Base-by-base conservation (phyloP, 768 basidiomycete species). In the Lactifluus piperatus region DNA sequence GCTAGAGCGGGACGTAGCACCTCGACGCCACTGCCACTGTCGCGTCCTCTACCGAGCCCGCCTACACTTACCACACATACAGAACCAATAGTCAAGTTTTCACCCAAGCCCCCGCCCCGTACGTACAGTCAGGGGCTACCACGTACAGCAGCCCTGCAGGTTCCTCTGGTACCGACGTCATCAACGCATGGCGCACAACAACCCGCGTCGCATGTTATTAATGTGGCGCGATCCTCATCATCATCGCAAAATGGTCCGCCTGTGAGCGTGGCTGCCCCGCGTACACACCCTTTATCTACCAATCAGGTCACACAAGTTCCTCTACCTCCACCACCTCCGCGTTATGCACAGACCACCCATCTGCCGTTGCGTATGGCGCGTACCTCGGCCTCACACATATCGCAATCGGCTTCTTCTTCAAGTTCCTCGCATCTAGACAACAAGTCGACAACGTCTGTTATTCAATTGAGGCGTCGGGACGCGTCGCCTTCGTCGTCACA, bases 41-140 rank as follows among this genome's bases (percentile, higher is more conserved):
- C 62, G 4, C 63, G 63, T 34, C 63, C 63, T 24, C 56, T 62
- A 5, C 62, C 62, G 1, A 60, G 49, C 41, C 58, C 62, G 3
- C 62, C 62, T 10, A 27, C 45, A 41, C n/a, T 62, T 16, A 62
- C 60, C 18, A 41, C 20, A 22, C 41, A 53, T 13, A 10, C 60
- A 43, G 57, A 60, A 10, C 57, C 51, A n/a, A 44, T 58, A 22
- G 13, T 47, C 5, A 60, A 36, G 16, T 20, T 45, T 22, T 51
- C 51, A 37, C 39, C 48, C 29, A 44, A 16, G 27, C 51, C 61
- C n/a, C 51, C 46, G 22, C 45, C 57, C 29, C 47, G 34, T 37
- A 41, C 48, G 24, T 37, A 34, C 16, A 49, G 48, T 10, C 50
- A 56, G 20, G 50, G 30, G 18, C 10, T 37, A 18, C 13, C 45